These are phyloP conservation scores for Elongisporangium undulatum DNA, from an alignment of 352 stramenopile species.

Conservation along the genomic window DNA sequence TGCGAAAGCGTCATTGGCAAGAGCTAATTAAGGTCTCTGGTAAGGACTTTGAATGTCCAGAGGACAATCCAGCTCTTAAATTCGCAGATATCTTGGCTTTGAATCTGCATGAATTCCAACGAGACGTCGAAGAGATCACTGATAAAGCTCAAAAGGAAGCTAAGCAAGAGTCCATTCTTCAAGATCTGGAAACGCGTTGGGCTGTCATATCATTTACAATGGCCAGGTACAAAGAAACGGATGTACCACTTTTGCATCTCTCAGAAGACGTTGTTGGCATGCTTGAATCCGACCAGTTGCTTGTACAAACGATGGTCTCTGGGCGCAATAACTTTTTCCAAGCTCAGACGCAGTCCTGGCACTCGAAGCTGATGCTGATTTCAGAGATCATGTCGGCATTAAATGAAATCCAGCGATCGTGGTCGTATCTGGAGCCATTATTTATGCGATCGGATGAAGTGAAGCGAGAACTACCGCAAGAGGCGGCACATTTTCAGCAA, in stretches of 20 bases:
- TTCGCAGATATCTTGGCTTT: constrained; percentile 85
- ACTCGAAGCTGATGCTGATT: constrained; percentile 52
- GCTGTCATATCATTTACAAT: constrained; percentile 68
- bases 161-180: constrained; percentile 84
- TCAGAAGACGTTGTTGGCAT: constrained; percentile 93
- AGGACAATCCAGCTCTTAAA: constrained; percentile 56
- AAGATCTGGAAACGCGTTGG: constrained; percentile 82
- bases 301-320: constrained; percentile 91
- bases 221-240: constrained; percentile 84
- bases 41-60: constrained; percentile 52
- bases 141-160: constrained; percentile 90
- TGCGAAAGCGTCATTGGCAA: constrained; percentile 71
- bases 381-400: constrained; percentile 86
- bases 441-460: constrained; percentile 95
- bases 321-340: constrained; percentile 72
- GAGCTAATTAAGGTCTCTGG: constrained; percentile 59
- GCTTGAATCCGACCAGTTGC: constrained; percentile 93
- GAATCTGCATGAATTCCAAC: constrained; percentile 71
- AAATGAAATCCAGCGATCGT: constrained; percentile 93
- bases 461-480: constrained; percentile 90
- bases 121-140: constrained; percentile 89
- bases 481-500: constrained; percentile 81
- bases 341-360: constrained; percentile 48
- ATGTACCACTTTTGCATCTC: constrained; percentile 82
- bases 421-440: constrained; percentile 94